These are phyloP conservation scores for Ustilago sp. DNA, from an alignment of 1,284 basidiomycete genomes.

Conservation along the genomic window DNA sequence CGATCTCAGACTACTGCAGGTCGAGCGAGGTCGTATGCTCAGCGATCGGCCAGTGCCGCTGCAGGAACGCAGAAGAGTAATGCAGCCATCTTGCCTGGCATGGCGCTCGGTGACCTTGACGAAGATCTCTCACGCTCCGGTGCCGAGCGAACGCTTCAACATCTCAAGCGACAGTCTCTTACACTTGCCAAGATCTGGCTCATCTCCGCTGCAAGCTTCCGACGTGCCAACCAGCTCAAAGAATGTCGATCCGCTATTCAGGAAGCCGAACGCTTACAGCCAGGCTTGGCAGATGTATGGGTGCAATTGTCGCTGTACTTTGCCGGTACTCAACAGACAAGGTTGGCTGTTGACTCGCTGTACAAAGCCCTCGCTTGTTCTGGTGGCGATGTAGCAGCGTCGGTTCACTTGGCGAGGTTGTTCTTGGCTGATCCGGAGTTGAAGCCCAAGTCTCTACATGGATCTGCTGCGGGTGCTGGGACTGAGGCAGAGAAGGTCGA, in stretches of 20 bases:
- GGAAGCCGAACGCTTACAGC: constrained; percentile 91
- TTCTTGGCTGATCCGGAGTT: constrained; percentile 53
- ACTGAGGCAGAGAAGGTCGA: constrained; percentile 17
- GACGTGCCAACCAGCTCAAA: constrained; percentile 86
- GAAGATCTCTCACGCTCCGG: constrained; percentile 30
- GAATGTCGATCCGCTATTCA: constrained; percentile 90
- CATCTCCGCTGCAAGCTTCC: constrained; percentile 91
- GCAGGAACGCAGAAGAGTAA: constrained; percentile 14
- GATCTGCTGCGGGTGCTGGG: background rate
- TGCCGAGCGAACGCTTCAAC: constrained; percentile 31
- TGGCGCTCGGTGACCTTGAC: constrained; percentile 24
- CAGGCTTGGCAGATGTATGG: constrained; percentile 89
- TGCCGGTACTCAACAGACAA: constrained; percentile 25
- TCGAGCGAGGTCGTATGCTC: constrained; percentile 37
- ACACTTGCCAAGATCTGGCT: constrained; percentile 89
- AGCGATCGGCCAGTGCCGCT: constrained; percentile 22
- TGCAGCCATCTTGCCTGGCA: constrained; percentile 34
- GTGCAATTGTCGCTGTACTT: constrained; percentile 75
- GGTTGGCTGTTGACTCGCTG: constrained; percentile 62
- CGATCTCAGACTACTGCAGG: constrained; percentile 29
- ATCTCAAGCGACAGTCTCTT: constrained; percentile 44
- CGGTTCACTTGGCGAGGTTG: constrained; percentile 64
- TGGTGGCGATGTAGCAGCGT: constrained; percentile 55
- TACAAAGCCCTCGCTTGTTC: constrained; percentile 68
- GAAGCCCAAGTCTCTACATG: constrained; percentile 33